Base-by-base conservation (phyloP, 495 filamentous ascomycete genomes). In the Talaromyces borbonicus region DNA sequence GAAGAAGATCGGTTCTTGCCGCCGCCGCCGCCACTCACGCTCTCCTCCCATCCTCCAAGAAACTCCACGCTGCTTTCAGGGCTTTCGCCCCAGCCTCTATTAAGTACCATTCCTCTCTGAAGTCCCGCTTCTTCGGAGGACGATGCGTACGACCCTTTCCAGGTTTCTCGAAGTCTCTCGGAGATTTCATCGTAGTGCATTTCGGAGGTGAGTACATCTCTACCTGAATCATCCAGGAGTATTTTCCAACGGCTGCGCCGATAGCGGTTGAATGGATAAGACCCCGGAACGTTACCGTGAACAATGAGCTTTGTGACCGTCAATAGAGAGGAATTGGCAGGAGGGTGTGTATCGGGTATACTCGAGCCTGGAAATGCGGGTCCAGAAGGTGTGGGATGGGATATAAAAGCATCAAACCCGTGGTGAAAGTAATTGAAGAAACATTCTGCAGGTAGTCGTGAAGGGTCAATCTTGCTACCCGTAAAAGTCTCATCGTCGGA, bases 401-500 rank as follows among this genome's bases (percentile, higher is more conserved):
- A 95, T 12, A 98, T 74, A 38, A 96, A 78, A n/a, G 95, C 75
- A 61, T 98, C 92, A 54, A 98, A 86, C 2, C 92, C 92, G 53
- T 94, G 83, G 49, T 87, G 83, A 55, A 95, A 97, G 58, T 97
- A 98, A 56, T 96, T 96, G 60, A 88, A 93, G 61, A 96, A 98
- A 52, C 80, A 90, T 63, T 96, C 90, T 12, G 79, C 54, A 4
- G 67, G 66, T 8, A 71, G 47, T 7, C 63, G 65, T 3, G 59
- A 56, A 20, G 65, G 62, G 38, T 73, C 69, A 15, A 66, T 44
- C 1, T 58, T 42, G 31, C 54, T 58, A 2, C 49, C 35, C 15
- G 53, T 49, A 25, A 61, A 58, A 18, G 61, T 54, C 35, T 79
- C 79, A 26, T 84, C 85, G 26, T 87, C 84, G 31, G 82, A 84